These are phyloP conservation scores for Petunia secreta DNA, from an alignment of 257 asterid genomes.

Conservation along the genomic window DNA sequence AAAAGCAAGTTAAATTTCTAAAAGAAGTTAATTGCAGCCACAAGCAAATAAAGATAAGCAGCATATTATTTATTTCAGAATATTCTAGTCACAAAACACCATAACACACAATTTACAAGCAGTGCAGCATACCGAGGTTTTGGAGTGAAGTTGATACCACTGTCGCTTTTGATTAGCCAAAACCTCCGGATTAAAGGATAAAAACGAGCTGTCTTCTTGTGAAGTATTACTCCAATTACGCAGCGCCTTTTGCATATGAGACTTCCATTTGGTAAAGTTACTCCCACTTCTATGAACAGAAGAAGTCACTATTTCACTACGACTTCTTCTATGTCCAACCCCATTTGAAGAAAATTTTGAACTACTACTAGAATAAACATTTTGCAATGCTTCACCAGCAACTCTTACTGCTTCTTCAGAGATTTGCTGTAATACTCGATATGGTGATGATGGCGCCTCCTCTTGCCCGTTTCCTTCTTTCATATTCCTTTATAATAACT, in stretches of 20 bases:
- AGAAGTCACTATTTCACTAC: constrained; percentile 58
- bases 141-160: constrained; percentile 86
- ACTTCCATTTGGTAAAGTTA: constrained; percentile 64
- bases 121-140: constrained; percentile 59
- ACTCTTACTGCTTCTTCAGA: constrained; percentile 64
- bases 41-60: not conserved
- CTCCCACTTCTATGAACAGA: constrained; percentile 43
- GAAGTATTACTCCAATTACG: constrained; percentile 53
- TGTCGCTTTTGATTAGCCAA: constrained; percentile 91
- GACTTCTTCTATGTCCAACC: constrained; percentile 66
- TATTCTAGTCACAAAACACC: not conserved
- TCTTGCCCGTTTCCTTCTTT: constrained; percentile 46
- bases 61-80: not conserved
- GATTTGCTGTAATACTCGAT: constrained; percentile 53
- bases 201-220: constrained; percentile 44
- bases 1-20: not conserved
- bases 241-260: constrained; percentile 69
- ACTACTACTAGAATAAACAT: constrained; percentile 39
- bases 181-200: constrained; percentile 83
- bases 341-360: constrained; percentile 33
- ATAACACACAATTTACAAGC: not conserved
- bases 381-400: constrained; percentile 58
- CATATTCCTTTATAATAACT: constrained; percentile 42
- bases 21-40: not conserved
- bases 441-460: constrained; percentile 60